These are phyloP conservation scores for Lagerstroemia speciosa DNA, from an alignment of 345 rosid genomes.

Conservation along the genomic window DNA sequence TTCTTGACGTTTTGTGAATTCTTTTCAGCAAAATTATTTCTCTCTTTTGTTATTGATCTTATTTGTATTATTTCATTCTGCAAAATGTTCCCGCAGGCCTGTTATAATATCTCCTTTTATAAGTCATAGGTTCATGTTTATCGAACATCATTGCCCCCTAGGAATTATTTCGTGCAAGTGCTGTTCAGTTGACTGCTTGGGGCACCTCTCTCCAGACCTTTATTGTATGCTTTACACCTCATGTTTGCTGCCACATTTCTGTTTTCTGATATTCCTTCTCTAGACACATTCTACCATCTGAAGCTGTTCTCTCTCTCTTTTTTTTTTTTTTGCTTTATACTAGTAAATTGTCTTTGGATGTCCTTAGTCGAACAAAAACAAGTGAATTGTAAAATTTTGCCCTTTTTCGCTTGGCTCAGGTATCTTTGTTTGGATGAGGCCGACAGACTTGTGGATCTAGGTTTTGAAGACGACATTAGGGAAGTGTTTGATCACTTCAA, in stretches of 20 bases:
- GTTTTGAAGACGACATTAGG: constrained; percentile 94
- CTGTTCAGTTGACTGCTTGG: not conserved
- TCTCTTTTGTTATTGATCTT: not conserved
- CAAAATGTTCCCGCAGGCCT: not conserved
- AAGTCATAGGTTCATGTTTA: too few species aligned
- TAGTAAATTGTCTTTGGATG: not conserved
- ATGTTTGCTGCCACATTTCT: too few species aligned
- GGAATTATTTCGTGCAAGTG: not conserved
- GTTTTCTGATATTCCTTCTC: not conserved
- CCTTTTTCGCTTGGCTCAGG: constrained; percentile 30
- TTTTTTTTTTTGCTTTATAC: not conserved
- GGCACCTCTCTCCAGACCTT: not conserved
- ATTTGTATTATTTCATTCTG: not conserved
- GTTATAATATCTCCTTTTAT: too few species aligned
- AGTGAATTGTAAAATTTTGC: not conserved
- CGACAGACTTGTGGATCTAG: constrained; percentile 89
- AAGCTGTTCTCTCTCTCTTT: too few species aligned
- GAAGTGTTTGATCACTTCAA: constrained; percentile 92
- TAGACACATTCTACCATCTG: not conserved
- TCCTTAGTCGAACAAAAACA: not conserved
- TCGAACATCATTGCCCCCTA: not conserved
- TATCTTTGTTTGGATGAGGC: constrained; percentile 92
- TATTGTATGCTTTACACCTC: not conserved
- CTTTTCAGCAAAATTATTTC: too few species aligned
- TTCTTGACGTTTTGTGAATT: not conserved